Evolutionary conservation across 1,139 yeast genomes (phyloP).

Genomic region (Diutina mesorugosa): DNA sequence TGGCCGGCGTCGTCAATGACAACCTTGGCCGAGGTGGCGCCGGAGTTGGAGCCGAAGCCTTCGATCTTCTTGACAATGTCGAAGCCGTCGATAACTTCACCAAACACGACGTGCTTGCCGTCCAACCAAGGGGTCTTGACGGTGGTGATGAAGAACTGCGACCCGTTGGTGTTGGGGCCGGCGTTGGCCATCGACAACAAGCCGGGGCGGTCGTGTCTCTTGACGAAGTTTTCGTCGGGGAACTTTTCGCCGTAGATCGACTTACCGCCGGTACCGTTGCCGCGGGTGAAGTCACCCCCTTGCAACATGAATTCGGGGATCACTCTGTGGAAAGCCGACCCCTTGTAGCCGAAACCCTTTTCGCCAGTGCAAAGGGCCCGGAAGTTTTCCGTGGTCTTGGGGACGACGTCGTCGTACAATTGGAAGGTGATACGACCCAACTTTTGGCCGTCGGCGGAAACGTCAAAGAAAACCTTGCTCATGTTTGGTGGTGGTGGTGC

Average conservation of each 20-base stretch:
- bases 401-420: constrained; percentile 87
- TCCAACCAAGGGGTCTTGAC: constrained; percentile 95
- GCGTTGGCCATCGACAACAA: constrained; percentile 98
- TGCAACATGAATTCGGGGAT: constrained; percentile 98
- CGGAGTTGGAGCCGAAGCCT: constrained; percentile 70
- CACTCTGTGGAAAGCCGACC: constrained; percentile 94
- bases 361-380: constrained; percentile 95
- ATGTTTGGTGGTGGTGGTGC: not conserved
- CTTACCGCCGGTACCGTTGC: constrained; percentile 97
- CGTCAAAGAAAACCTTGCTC: constrained; percentile 59
- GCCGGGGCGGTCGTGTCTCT: constrained; percentile 86
- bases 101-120: constrained; percentile 98
- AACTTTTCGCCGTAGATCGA: constrained; percentile 95
- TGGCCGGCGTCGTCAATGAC: constrained; percentile 80
- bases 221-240: constrained; percentile 87
- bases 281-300: constrained; percentile 97
- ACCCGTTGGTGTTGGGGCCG: constrained; percentile 99
- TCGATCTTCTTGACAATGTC: constrained; percentile 91
- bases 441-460: constrained; percentile 24
- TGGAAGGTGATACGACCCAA: constrained; percentile 72
- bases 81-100: constrained; percentile 86
- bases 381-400: constrained; percentile 98
- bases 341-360: constrained; percentile 91
- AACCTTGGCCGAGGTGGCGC: constrained; percentile 70
- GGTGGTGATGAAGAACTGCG: constrained; percentile 97